Evolutionary conservation across 805 yeast genomes (phyloP).

Genomic region (Candida manassasensis): DNA sequence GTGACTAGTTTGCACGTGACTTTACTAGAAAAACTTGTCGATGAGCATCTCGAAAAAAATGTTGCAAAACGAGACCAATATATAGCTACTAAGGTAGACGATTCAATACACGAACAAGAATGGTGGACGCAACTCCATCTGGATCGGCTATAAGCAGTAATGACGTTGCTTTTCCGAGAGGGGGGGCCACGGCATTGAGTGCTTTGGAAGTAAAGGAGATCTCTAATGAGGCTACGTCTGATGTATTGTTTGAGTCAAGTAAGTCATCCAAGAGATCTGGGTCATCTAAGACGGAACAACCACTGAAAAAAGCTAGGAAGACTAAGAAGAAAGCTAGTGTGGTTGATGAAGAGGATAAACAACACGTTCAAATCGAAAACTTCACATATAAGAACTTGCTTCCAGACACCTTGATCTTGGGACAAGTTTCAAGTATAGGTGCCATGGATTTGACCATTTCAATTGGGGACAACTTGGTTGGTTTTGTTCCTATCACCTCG

Average conservation of each 20-base stretch:
- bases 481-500: slow-evolving; percentile 70
- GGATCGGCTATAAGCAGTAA: slow-evolving; percentile 33
- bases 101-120: neutral
- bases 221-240: slow-evolving; percentile 86
- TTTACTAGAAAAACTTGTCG: slow-evolving; percentile 3
- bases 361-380: slow-evolving; percentile 53
- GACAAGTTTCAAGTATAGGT: slow-evolving; percentile 62
- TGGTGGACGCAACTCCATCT: slow-evolving; percentile 13
- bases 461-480: slow-evolving; percentile 75
- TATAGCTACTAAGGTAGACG: neutral
- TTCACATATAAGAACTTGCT: slow-evolving; percentile 57
- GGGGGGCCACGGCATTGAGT: slow-evolving; percentile 82
- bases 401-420: slow-evolving; percentile 72
- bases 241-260: slow-evolving; percentile 69
- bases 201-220: slow-evolving; percentile 91
- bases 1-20: slow-evolving; percentile 3
- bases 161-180: slow-evolving; percentile 85
- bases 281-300: slow-evolving; percentile 21
- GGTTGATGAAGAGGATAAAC: slow-evolving; percentile 21
- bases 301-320: slow-evolving; percentile 21
- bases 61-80: neutral
- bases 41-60: slow-evolving; percentile 6
- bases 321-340: slow-evolving; percentile 14
- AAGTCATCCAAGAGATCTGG: slow-evolving; percentile 24
- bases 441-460: slow-evolving; percentile 63